Evolutionary conservation across 2,329 filamentous ascomycete genomes (phyloP).

Genomic region (Graphilbum fragrans): DNA sequence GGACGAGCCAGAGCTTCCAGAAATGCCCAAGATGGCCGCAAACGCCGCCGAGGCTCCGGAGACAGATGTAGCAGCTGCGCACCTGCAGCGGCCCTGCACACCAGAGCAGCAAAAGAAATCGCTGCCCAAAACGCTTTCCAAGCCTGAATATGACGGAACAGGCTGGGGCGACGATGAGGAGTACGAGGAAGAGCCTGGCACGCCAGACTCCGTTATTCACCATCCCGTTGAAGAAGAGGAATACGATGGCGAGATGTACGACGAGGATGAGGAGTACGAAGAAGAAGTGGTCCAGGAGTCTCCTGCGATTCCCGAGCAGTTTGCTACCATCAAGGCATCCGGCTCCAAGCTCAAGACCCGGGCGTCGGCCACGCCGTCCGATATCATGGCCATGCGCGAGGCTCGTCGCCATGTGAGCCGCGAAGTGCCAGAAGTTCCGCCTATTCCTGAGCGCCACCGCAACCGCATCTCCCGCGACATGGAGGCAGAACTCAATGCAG

Average conservation of each 20-base stretch:
- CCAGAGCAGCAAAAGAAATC: conserved; percentile 36
- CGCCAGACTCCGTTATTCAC: conserved; percentile 83
- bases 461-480: conserved; percentile 39
- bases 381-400: conserved; percentile 75
- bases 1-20: conserved; percentile 6
- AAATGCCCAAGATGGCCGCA: conserved; percentile 25
- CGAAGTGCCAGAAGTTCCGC: conserved; percentile 48
- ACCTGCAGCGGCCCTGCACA: conserved; percentile 31
- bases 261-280: conserved; percentile 1
- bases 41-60: conserved; percentile 20
- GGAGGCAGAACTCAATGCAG: conserved; percentile 20
- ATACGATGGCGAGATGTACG: conserved; percentile 5
- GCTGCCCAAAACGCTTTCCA: conserved; percentile 30
- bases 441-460: conserved; percentile 49
- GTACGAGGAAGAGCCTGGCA: conserved; percentile 51
- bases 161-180: conserved; percentile 47
- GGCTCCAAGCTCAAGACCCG: conserved; percentile 82
- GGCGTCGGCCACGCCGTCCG: conserved; percentile 75
- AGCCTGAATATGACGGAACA: conserved; percentile 51
- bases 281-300: conserved; percentile 26
- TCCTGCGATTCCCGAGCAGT: conserved; percentile 62
- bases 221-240: conserved; percentile 44
- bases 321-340: conserved; percentile 81
- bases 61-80: conserved; percentile 23
- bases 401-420: conserved; percentile 75